These are phyloP conservation scores for Macrocybe gigantea DNA, from an alignment of 768 basidiomycete genomes.

Conservation along the genomic window DNA sequence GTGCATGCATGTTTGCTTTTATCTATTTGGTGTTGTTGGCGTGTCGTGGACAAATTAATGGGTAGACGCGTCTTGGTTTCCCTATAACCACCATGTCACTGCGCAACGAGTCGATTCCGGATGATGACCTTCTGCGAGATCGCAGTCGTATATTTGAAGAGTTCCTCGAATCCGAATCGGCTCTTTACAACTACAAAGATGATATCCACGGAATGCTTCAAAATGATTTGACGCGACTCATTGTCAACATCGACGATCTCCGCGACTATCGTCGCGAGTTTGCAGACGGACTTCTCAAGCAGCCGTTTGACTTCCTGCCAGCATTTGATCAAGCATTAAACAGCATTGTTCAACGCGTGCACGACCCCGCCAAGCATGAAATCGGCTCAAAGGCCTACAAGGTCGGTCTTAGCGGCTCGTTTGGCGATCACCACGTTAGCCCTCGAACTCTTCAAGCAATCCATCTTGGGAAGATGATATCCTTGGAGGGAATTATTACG, in stretches of 20 bases:
- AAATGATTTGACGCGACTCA: conserved; percentile 77
- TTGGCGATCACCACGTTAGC: conserved; percentile 97
- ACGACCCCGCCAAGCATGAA: conserved; percentile 77
- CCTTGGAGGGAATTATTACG: conserved; percentile 96
- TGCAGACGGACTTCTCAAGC: conserved; percentile 83
- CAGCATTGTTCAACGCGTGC: conserved; percentile 65
- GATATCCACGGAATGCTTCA: conserved; percentile 81
- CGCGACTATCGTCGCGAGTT: conserved; percentile 88
- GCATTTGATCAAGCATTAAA: conserved; percentile 85
- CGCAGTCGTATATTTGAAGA: conserved; percentile 77
- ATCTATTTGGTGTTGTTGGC: no score
- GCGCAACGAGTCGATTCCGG: conserved; percentile 55
- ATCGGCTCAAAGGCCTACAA: conserved; percentile 77
- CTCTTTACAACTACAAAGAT: conserved; percentile 77
- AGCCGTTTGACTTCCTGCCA: conserved; percentile 81
- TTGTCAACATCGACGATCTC: conserved; percentile 94
- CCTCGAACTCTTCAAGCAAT: conserved; percentile 85
- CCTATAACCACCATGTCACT: conserved; percentile 27
- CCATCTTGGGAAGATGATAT: conserved; percentile 95
- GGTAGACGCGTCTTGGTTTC: no score
- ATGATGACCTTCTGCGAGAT: conserved; percentile 70
- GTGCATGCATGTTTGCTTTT: no score
- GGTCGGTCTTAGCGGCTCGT: conserved; percentile 91
- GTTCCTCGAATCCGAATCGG: conserved; percentile 67
- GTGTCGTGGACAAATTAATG: no score